Evolutionary conservation across 1,284 basidiomycete species (phyloP), one percentile per base, ranked within the genome.

Genomic region (Tilletia horrida): DNA sequence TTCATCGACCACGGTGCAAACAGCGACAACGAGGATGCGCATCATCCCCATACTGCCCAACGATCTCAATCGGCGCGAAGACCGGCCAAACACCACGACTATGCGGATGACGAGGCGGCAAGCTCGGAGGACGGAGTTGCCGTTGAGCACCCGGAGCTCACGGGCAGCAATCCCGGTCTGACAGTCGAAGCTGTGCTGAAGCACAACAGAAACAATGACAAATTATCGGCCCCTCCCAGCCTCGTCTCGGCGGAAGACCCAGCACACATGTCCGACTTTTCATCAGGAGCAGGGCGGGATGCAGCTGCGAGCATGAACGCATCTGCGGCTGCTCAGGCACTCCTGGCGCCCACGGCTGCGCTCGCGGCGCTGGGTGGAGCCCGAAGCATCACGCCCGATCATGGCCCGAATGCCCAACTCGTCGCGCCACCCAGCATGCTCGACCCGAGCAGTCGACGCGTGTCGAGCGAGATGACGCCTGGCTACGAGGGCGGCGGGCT

Each of bases 251-350:
- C n/a, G n/a, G 23, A 48, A n/a, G 47, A 48, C 47, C n/a, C n/a
- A 8, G 18, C 47, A 25, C 18, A 48, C 47, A 8, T 48, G 7
- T 48, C 47, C 47, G 47, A 48, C 8, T 25, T 48, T n/a, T 48
- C 47, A n/a, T 14, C 47, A 8, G 18, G n/a, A n/a, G 23, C 73
- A 2, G 71, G 76, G 11, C 71, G 76, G 6, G 75, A 72, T 7
- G 76, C 76, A n/a, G 76, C 76, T 0, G 76, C 76, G 25, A 68
- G 71, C 23, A 76, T 77, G 21, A 69, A 68, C 44, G 69, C 69
- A 16, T 68, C 73, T 21, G 68, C 74, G 1, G 75, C 72, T 35
- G 76, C 74, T 48, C 47, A 48, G 18, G 47, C 47, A 18, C 69
- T 73, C 27, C 72, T 74, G 25, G 71, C 74, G 7, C 71, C 73